phyloP scores from a whole-genome alignment of 805 yeast species.

The Lachancea waltii region DNA sequence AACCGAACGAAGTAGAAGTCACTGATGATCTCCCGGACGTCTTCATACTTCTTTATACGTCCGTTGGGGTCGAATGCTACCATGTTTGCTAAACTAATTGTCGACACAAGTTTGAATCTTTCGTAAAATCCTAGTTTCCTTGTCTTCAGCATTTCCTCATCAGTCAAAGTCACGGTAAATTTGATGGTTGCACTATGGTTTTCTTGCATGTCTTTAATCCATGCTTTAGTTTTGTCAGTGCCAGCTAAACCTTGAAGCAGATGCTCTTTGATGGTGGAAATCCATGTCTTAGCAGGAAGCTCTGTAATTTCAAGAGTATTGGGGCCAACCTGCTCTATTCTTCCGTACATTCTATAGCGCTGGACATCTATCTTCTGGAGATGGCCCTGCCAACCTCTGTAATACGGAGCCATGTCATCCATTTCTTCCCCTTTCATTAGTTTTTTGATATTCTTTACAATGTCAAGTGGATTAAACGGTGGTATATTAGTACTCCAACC shows the following conservation, averaged over 20 bases:
- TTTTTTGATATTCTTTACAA: conserved; percentile 65
- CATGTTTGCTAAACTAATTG: conserved; percentile 76
- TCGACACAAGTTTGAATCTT: conserved; percentile 68
- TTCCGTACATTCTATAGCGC: conserved; percentile 71
- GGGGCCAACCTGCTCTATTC: conserved; percentile 72
- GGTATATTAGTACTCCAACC: conserved; percentile 98
- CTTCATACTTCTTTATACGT: conserved; percentile 74
- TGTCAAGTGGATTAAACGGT: conserved; percentile 77
- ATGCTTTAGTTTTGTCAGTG: conserved; percentile 64
- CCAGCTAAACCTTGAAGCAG: conserved; percentile 67
- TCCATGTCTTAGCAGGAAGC: conserved; percentile 90
- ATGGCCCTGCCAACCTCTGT: conserved; percentile 87
- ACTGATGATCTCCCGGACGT: conserved; percentile 66
- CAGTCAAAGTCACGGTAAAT: conserved; percentile 67
- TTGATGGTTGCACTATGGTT: conserved; percentile 80
- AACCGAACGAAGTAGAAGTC: conserved; percentile 84
- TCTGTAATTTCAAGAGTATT: conserved; percentile 84
- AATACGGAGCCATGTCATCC: conserved; percentile 85
- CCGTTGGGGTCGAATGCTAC: conserved; percentile 92
- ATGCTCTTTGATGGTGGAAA: conserved; percentile 80
- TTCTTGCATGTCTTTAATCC: conserved; percentile 94
- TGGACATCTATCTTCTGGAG: conserved; percentile 60
- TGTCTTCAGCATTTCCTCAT: conserved; percentile 80
- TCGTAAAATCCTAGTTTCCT: conserved; percentile 71
- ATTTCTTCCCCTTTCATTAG: conserved; percentile 68